Base-by-base conservation (phyloP, 2,329 filamentous ascomycete species). In the Venturia oleaginea region DNA sequence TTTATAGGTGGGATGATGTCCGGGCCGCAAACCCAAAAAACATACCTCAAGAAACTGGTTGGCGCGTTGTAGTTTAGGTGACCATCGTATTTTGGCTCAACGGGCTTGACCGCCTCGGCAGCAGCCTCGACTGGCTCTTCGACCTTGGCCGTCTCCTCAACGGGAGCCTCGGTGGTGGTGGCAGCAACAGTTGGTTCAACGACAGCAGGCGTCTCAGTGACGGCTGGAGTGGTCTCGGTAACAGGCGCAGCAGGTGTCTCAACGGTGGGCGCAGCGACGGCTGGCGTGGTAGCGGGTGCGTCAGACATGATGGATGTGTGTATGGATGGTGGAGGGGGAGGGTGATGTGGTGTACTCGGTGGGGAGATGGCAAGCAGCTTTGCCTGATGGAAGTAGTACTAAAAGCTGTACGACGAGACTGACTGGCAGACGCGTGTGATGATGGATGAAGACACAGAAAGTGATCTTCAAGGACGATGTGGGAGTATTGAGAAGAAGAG, bases 1-100 rank as follows among this genome's bases (percentile, higher is more conserved):
- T 8, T 19, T 15, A 17, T 3, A 22, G 65, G 63, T 40, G 22
- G 24, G 11, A 27, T 3, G 46, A 51, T 51, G 46, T 27, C 46
- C 24, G 30, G 30, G 43, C 37, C 17, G 6, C 62, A 11, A 38
- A 22, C 63, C 65, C 34, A 22, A 63, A n/a, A 38, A 22, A 64
- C 65, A 37, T 51, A 63, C 59, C 43, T 32, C 30, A 54, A 51
- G 37, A 48, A 55, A 30, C 92, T 83, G 75, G 90, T 90, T 66
- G 90, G 88, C 65, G 85, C 89, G 86, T 97, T 96, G 88, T 96
- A 91, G 76, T 90, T 89, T 63, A 97, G 85, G 70, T 86, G 81
- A 67, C 92, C 93, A 78, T 95, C 92, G 76, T 89, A 88, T 67
- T 93, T 83, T 67, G 90, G 88, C 79, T 87, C 86, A 63, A 76